Conservation (phyloP, 1,284 basidiomycete genomes). For the Naganishia albida region DNA sequence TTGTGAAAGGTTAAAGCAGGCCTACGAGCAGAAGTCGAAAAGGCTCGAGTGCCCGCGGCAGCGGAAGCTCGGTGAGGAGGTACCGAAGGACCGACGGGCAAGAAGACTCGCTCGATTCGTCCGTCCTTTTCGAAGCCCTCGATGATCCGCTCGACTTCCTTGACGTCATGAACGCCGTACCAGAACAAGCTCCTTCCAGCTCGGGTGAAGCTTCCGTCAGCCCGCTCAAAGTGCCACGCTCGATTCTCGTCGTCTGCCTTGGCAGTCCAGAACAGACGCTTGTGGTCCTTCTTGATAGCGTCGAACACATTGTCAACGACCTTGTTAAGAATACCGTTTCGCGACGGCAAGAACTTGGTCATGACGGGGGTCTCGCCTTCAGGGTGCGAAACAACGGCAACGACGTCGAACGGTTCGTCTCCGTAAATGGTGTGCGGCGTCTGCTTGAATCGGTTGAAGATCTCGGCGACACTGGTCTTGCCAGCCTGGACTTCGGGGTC, state of each 20-base stretch:
- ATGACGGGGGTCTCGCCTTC: constrained; percentile 86
- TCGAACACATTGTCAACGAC: constrained; percentile 97
- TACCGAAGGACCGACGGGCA: constrained; percentile 83
- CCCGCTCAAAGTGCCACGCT: constrained; percentile 97
- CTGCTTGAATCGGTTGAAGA: constrained; percentile 76
- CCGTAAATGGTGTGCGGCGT: constrained; percentile 93
- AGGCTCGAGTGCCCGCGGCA: constrained; percentile 60
- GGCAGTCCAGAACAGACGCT: constrained; percentile 93
- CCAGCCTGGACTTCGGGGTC: constrained; percentile 89
- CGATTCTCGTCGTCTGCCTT: constrained; percentile 93
- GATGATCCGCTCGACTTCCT: constrained; percentile 85
- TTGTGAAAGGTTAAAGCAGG: constrained; percentile 58
- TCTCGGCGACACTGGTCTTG: constrained; percentile 81
- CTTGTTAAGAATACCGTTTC: constrained; percentile 86
- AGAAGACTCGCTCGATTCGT: constrained; percentile 80
- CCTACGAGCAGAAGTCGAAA: constrained; percentile 70
- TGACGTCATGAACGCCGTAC: constrained; percentile 91
- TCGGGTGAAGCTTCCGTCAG: constrained; percentile 95
- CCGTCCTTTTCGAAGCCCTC: constrained; percentile 80
- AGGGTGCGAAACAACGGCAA: constrained; percentile 92
- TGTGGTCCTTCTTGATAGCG: constrained; percentile 92
- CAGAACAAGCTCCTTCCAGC: constrained; percentile 91
- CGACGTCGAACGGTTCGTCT: constrained; percentile 93
- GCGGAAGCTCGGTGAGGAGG: constrained; percentile 61
- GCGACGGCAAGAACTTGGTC: constrained; percentile 86